A percentile compares a stretch with the other conserved stretches of the same genome.
phyloP scores from a whole-genome alignment of 2,329 filamentous ascomycete genomes.

The Verticillium klebahnii region DNA sequence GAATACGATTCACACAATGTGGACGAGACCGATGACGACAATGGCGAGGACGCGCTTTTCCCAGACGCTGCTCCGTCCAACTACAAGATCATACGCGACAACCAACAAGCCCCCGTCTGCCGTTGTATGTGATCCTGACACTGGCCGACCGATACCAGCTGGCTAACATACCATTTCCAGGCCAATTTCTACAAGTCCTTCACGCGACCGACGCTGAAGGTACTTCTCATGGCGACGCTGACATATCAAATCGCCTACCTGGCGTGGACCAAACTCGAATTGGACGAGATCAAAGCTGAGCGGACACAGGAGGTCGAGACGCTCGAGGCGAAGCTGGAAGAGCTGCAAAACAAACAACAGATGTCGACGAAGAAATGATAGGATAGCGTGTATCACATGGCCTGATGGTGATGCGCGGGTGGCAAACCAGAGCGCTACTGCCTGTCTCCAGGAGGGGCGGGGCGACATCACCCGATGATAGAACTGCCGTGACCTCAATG shows the following conservation, averaged over 20 bases:
- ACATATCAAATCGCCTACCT: conserved; percentile 77
- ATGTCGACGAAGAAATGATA: conserved; percentile 13
- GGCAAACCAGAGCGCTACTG: neutral
- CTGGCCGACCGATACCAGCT: neutral
- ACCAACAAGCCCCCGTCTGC: neutral
- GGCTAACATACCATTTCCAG: conserved; percentile 26
- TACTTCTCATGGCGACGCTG: conserved; percentile 68
- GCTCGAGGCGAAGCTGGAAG: conserved; percentile 32
- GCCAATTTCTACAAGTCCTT: conserved; percentile 71
- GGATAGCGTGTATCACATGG: conserved; percentile 2
- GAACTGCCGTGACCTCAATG: no score
- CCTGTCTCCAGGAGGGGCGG: no score
- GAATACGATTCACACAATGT: neutral
- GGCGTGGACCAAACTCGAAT: conserved; percentile 69
- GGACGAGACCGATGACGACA: neutral
- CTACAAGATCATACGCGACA: neutral
- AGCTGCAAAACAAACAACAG: conserved; percentile 22
- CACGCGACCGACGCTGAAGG: conserved; percentile 67
- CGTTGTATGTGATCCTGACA: neutral
- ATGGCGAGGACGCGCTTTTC: neutral
- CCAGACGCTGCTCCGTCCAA: neutral
- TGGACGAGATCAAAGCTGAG: conserved; percentile 59
- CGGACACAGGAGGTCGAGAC: conserved; percentile 26
- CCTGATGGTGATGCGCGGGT: no score
- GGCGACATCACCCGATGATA: no score